Evolutionary conservation across 805 yeast genomes (phyloP), one percentile per base, ranked within the genome.

Genomic region (Cyberlindnera petersonii): DNA sequence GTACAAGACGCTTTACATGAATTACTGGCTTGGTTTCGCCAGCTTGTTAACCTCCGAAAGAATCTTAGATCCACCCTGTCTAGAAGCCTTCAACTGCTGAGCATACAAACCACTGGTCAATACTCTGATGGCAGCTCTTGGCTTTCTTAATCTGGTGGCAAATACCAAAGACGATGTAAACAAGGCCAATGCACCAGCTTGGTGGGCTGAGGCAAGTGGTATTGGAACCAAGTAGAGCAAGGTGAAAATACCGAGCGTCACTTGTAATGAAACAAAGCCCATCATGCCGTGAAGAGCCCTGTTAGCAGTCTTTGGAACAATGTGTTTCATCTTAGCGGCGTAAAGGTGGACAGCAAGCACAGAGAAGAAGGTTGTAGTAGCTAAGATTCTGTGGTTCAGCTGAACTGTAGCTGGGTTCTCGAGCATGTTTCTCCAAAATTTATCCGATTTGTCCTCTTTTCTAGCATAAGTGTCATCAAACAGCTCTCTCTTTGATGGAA

Each of bases 341-440:
- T 77, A 81, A 65, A 85, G 49, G 56, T 88, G 96, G n/a, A 77
- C 62, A 1, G 73, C 89, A 32, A 83, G 61, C 6, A 85, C 74
- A 0, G 87, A 64, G 45, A 74, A 72, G 63, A 89, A 91, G 0
- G 98, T 81, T 11, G 93, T 67, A 14, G 76, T 75, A 5, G 97
- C 98, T 43, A 89, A 63, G 18, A 82, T 74, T 61, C 99, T 77
- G 64, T 93, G 99, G 42, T 79, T 81, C 49, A 93, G 67, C 64
- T 93, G 98, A 26, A 93, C 98, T 2, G 96, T 89, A 6, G 95
- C 77, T 44, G 98, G 99, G 61, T 93, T 93, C 63, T 93, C 99
- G 30, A 93, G 71, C 61, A 86, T 63, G 58, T 93, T 93, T 68
- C 96, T 80, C 96, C 96, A 88, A 71, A 83, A 71, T 42, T 85